A percentile compares a stretch with the other conserved stretches of the same genome.
phyloP scores from a whole-genome alignment of 192 early-diverging fungal genomes.

The Mortierella hygrophila region DNA sequence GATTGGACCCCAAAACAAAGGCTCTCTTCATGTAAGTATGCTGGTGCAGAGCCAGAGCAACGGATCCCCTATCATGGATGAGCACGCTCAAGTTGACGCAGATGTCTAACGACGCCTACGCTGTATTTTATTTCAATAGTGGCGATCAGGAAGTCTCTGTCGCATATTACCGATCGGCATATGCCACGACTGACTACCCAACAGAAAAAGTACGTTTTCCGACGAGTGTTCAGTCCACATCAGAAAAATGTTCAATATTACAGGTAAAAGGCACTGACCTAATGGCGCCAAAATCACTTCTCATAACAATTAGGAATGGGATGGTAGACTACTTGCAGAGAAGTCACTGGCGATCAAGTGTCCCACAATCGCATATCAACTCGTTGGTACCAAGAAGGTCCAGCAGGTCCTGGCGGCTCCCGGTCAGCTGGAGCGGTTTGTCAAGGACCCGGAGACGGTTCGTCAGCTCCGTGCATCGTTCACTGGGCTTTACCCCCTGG shows the following conservation, averaged over 20 bases:
- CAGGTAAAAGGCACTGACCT: background rate
- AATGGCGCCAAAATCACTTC: background rate
- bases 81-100: too few species aligned
- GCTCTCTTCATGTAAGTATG: slow-evolving; percentile 76
- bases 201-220: slow-evolving; percentile 67
- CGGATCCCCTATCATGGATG: too few species aligned
- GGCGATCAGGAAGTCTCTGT: slow-evolving; percentile 84
- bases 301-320: slow-evolving; percentile 81
- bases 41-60: background rate
- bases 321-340: slow-evolving; percentile 88
- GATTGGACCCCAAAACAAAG: slow-evolving; percentile 67
- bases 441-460: slow-evolving; percentile 60
- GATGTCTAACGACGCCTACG: too few species aligned
- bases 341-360: slow-evolving; percentile 87
- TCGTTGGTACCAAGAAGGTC: slow-evolving; percentile 96
- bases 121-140: slow-evolving; percentile 48
- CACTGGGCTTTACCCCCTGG: slow-evolving; percentile 93
- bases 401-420: slow-evolving; percentile 92
- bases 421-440: slow-evolving; percentile 85
- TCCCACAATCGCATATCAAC: slow-evolving; percentile 90
- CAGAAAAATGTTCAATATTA: background rate
- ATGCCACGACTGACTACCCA: slow-evolving; percentile 90
- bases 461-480: slow-evolving; percentile 78
- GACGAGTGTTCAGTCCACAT: background rate
- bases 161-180: slow-evolving; percentile 92